A percentile compares a stretch with the other conserved stretches of the same genome.
Conservation (phyloP, 2,329 filamentous ascomycete species). For the Trichoderma koningii region DNA sequence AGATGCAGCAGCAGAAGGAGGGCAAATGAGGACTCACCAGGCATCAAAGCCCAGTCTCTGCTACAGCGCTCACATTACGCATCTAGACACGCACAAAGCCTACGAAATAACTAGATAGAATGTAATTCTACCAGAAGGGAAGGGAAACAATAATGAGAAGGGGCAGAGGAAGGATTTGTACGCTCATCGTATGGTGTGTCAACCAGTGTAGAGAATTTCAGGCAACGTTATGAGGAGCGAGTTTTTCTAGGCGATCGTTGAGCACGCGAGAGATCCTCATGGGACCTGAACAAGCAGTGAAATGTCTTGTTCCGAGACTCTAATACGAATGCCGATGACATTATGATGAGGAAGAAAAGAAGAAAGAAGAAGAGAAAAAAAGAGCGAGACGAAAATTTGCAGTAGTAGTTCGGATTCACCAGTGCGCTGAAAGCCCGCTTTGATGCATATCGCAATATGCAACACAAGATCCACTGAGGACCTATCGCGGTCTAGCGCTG, state of each 20-base stretch:
- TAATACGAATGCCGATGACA: slow-evolving; percentile 93
- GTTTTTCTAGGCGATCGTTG: slow-evolving; percentile 91
- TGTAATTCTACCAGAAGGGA: slow-evolving; percentile 1
- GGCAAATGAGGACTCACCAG: slow-evolving; percentile 30
- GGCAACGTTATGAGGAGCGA: slow-evolving; percentile 74
- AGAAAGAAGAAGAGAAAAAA: slow-evolving; percentile 35
- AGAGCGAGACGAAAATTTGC: slow-evolving; percentile 33
- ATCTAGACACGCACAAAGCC: not conserved
- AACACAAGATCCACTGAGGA: not conserved
- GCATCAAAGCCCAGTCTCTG: not conserved
- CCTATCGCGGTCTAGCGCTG: slow-evolving; percentile 2
- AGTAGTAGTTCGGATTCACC: slow-evolving; percentile 22
- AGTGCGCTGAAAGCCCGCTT: slow-evolving; percentile 28
- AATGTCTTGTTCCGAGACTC: slow-evolving; percentile 93
- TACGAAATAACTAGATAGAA: slow-evolving; percentile 16
- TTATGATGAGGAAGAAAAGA: slow-evolving; percentile 60
- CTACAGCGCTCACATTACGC: not conserved
- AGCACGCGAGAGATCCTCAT: slow-evolving; percentile 87
- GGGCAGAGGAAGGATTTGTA: slow-evolving; percentile 40
- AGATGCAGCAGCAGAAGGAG: slow-evolving; percentile 73
- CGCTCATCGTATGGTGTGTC: slow-evolving; percentile 48
- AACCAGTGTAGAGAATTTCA: slow-evolving; percentile 52
- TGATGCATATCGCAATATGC: slow-evolving; percentile 35
- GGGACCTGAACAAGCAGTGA: slow-evolving; percentile 94
- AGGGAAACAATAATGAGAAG: not conserved